Conservation (phyloP, 2,329 filamentous ascomycete species). For the Sclerotinia glacialis region DNA sequence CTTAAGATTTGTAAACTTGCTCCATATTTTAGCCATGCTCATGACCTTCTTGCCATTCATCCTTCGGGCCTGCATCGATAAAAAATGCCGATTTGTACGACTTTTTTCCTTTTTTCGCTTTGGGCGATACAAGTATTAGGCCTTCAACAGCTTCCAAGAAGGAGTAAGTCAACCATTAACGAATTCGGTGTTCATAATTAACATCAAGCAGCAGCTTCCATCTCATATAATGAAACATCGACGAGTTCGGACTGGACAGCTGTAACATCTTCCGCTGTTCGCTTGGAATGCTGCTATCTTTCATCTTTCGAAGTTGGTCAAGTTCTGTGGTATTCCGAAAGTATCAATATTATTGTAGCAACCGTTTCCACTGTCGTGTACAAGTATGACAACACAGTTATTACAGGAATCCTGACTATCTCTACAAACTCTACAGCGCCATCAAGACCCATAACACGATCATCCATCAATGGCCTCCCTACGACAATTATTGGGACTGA, state of each 20-base stretch:
- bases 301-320: constrained; percentile 23
- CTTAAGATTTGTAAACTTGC: background rate
- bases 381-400: constrained; percentile 24
- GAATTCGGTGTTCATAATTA: background rate
- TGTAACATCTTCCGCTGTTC: constrained; percentile 14
- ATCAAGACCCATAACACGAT: background rate
- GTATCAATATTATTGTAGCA: constrained; percentile 23
- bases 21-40: constrained; percentile 16
- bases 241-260: background rate
- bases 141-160: background rate
- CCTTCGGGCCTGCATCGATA: background rate
- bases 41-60: background rate
- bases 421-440: constrained; percentile 19
- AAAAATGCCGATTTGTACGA: constrained; percentile 1
- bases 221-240: constrained; percentile 13
- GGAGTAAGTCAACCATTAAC: background rate
- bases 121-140: constrained; percentile 4
- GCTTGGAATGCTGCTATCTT: constrained; percentile 22
- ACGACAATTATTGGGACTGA: constrained; percentile 20
- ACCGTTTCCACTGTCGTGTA: constrained; percentile 26
- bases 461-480: constrained; percentile 17
- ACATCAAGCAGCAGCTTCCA: constrained; percentile 1
- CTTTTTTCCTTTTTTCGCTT: background rate
- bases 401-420: constrained; percentile 20
- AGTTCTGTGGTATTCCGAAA: constrained; percentile 24